phyloP scores from a whole-genome alignment of 345 rosid genomes.

The Salix udensis region DNA sequence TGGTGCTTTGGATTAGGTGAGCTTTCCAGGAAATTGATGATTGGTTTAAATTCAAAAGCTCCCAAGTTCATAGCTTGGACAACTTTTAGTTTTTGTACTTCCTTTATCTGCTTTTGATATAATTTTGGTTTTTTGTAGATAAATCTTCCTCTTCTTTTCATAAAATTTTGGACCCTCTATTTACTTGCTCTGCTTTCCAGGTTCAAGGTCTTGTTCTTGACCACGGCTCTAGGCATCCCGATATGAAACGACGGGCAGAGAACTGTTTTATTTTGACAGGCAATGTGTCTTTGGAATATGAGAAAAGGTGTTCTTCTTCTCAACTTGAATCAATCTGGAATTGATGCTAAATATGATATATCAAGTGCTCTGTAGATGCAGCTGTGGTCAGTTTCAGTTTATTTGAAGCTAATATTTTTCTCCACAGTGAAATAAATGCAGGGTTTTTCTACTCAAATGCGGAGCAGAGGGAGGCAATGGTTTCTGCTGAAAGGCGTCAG shows the following conservation, averaged over 20 bases:
- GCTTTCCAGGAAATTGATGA: background rate
- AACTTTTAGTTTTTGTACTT: background rate
- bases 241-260: slow-evolving; percentile 95
- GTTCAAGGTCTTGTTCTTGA: slow-evolving; percentile 98
- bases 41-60: background rate
- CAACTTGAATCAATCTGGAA: background rate
- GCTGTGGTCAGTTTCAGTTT: background rate
- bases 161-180: background rate
- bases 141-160: background rate
- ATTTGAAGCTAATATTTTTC: slow-evolving; percentile 37
- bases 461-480: slow-evolving; percentile 98
- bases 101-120: background rate
- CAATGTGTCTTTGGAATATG: slow-evolving; percentile 92
- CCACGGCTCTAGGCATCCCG: slow-evolving; percentile 99
- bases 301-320: slow-evolving; percentile 60
- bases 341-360: background rate
- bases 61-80: background rate
- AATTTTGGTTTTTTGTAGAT: background rate
- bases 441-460: slow-evolving; percentile 99
- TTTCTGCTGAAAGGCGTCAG: slow-evolving; percentile 83
- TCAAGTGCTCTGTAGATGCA: background rate
- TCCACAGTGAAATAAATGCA: slow-evolving; percentile 82
- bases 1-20: background rate
- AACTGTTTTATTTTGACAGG: slow-evolving; percentile 90
- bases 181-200: slow-evolving; percentile 25